phyloP scores from a whole-genome alignment of 305 asterid species.

The Fraxinus platypoda region DNA sequence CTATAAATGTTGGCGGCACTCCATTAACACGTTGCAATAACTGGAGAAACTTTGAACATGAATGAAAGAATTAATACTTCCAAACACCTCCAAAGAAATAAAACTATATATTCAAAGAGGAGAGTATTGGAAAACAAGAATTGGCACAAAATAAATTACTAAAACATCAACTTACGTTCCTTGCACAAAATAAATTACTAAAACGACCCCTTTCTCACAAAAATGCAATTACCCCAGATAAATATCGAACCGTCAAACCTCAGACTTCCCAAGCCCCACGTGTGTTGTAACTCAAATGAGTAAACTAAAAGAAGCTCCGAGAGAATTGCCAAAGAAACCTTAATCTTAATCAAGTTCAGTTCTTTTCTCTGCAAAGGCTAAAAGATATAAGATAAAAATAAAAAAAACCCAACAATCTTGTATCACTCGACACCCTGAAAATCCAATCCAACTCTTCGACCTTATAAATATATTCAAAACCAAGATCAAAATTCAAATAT shows the following conservation, averaged over 20 bases:
- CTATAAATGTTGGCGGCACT: too few species aligned
- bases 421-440: constrained; percentile 18
- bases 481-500: constrained; percentile 29
- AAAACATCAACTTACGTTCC: constrained; percentile 36
- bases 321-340: not conserved
- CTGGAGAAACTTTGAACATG: too few species aligned
- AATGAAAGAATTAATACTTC: too few species aligned
- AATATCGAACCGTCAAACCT: constrained; percentile 7
- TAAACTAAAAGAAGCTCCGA: constrained; percentile 3
- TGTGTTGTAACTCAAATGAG: not conserved
- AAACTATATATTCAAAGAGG: too few species aligned
- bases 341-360: not conserved
- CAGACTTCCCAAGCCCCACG: not conserved
- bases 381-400: not conserved
- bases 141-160: too few species aligned
- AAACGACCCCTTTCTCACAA: constrained; percentile 17
- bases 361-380: too few species aligned
- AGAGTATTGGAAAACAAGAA: too few species aligned
- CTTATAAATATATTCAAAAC: constrained; percentile 17
- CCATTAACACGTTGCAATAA: too few species aligned
- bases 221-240: not conserved
- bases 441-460: constrained; percentile 13
- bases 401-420: not conserved
- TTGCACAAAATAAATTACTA: constrained; percentile 21
- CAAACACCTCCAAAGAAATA: too few species aligned